Percentiles rank a stretch among this genome's conserved stretches.
Evolutionary conservation across 2,329 filamentous ascomycete species (phyloP).

Genomic region (Colletotrichum sp.): DNA sequence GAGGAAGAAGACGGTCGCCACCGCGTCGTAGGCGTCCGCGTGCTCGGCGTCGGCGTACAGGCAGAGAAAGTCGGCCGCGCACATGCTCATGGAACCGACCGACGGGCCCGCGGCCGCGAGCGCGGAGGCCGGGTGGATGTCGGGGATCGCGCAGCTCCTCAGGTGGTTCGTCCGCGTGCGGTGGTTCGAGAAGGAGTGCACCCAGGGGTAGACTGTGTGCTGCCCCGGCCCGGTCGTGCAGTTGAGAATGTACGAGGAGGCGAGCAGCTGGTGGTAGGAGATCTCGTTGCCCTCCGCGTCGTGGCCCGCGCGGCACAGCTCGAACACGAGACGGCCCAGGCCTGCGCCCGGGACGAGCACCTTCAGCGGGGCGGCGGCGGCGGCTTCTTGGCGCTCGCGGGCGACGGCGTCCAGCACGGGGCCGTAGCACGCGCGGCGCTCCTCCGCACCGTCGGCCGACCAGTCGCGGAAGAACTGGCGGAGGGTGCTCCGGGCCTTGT

Average conservation of each 20-base stretch:
- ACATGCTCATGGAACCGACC: slow-evolving; percentile 84
- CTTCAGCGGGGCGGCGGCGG: slow-evolving; percentile 47
- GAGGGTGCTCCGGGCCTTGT: slow-evolving; percentile 91
- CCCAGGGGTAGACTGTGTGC: slow-evolving; percentile 84
- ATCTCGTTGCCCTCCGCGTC: slow-evolving; percentile 90
- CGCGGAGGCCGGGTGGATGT: slow-evolving; percentile 72
- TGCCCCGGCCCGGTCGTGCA: slow-evolving; percentile 62
- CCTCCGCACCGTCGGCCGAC: slow-evolving; percentile 76
- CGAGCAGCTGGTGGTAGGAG: slow-evolving; percentile 94
- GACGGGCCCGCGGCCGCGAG: slow-evolving; percentile 43
- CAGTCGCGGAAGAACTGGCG: slow-evolving; percentile 96
- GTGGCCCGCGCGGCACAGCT: slow-evolving; percentile 77
- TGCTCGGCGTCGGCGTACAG: slow-evolving; percentile 73
- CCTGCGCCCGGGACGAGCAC: slow-evolving; percentile 91
- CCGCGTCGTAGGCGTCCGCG: slow-evolving; percentile 73
- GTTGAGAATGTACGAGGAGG: slow-evolving; percentile 79
- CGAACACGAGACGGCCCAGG: slow-evolving; percentile 86
- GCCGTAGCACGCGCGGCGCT: slow-evolving; percentile 78
- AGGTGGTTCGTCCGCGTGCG: slow-evolving; percentile 76
- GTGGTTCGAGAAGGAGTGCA: slow-evolving; percentile 89
- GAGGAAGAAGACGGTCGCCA: slow-evolving; percentile 93
- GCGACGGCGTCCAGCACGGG: slow-evolving; percentile 73
- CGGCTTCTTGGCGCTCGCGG: slow-evolving; percentile 22
- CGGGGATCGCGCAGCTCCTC: slow-evolving; percentile 75
- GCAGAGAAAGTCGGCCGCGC: slow-evolving; percentile 90